A percentile compares a stretch with the other conserved stretches of the same genome.
Conservation (phyloP, 2,329 filamentous ascomycete genomes). For the Colletotrichum limetticola region DNA sequence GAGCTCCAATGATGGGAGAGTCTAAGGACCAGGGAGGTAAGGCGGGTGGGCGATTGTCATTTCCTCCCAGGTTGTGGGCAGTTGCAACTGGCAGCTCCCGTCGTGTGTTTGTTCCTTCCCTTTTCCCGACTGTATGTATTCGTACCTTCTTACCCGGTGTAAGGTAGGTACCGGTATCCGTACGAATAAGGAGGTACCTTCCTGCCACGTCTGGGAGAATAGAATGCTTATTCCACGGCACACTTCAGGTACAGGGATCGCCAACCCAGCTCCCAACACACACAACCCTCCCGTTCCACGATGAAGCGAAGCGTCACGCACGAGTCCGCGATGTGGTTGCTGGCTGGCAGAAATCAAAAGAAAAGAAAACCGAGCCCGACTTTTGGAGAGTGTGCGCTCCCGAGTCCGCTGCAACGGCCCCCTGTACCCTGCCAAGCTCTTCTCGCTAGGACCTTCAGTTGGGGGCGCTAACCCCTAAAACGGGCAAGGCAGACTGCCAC, state of each 20-base stretch:
- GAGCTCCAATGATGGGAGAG: neutral
- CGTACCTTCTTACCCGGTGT: too few relatives aligned
- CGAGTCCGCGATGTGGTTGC: slow-evolving; percentile 12
- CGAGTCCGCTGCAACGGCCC: slow-evolving; percentile 4
- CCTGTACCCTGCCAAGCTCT: slow-evolving; percentile 23
- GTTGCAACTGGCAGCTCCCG: neutral
- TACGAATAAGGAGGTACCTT: too few relatives aligned
- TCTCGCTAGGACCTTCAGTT: neutral
- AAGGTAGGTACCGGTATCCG: too few relatives aligned
- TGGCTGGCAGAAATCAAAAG: neutral
- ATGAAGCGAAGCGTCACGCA: slow-evolving; percentile 9
- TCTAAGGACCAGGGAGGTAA: neutral
- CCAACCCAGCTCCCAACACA: neutral
- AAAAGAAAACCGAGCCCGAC: neutral
- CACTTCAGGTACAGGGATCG: slow-evolving; percentile 12
- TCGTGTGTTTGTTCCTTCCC: neutral
- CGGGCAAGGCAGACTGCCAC: slow-evolving; percentile 10
- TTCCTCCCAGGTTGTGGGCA: neutral
- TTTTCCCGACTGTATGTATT: neutral
- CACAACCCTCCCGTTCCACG: slow-evolving; percentile 11
- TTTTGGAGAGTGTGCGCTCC: slow-evolving; percentile 13
- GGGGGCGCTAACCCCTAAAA: slow-evolving; percentile 8
- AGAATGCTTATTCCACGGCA: slow-evolving; percentile 23
- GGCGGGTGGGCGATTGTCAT: slow-evolving; percentile 7
- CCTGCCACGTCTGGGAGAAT: neutral